phyloP scores from a whole-genome alignment of 257 asterid species.

The Marsdenia floribunda region DNA sequence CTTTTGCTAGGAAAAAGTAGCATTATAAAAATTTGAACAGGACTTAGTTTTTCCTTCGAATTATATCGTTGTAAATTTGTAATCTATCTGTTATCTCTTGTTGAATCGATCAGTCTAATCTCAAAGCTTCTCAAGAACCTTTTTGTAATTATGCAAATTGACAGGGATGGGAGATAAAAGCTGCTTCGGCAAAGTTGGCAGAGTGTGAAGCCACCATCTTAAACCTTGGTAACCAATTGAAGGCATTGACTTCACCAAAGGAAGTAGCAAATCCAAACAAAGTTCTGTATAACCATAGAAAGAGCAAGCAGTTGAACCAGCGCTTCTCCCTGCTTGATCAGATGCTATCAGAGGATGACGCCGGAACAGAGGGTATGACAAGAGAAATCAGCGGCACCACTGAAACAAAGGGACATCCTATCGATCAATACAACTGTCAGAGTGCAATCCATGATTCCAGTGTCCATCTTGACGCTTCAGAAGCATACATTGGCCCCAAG shows the following conservation, averaged over 20 bases:
- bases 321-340: constrained; percentile 72
- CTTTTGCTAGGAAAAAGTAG: neutral
- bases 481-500: constrained; percentile 14
- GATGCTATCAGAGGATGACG: constrained; percentile 51
- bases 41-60: neutral
- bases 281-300: constrained; percentile 25
- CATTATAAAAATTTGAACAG: neutral
- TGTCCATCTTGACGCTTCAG: constrained; percentile 19
- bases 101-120: neutral
- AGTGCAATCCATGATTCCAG: constrained; percentile 8
- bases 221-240: constrained; percentile 69
- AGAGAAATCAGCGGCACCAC: constrained; percentile 27
- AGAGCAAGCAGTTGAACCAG: constrained; percentile 31
- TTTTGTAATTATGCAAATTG: constrained; percentile 13
- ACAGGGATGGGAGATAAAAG: constrained; percentile 78
- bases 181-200: constrained; percentile 70
- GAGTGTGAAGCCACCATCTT: constrained; percentile 76
- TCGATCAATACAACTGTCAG: neutral
- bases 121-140: neutral
- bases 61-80: neutral
- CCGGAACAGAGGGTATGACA: constrained; percentile 15
- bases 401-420: constrained; percentile 6
- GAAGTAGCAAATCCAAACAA: constrained; percentile 41
- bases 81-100: neutral
- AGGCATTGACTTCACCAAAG: constrained; percentile 45